Percentiles rank a stretch among this genome's conserved stretches.
phyloP scores from a whole-genome alignment of 2,329 filamentous ascomycete species.

The Sarocladium oryzae region DNA sequence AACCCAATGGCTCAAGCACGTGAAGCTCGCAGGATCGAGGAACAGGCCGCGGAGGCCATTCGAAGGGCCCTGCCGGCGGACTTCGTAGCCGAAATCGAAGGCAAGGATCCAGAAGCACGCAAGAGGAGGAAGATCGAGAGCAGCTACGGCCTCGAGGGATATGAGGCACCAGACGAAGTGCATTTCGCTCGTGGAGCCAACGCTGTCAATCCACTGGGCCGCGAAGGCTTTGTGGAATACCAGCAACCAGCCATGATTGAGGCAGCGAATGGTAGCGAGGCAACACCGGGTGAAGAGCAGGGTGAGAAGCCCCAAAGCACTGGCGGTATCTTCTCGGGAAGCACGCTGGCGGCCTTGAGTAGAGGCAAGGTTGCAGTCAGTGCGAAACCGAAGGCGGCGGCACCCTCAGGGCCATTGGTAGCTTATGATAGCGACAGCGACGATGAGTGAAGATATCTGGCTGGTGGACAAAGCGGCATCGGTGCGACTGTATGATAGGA shows the following conservation, averaged over 20 bases:
- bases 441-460: slow-evolving; percentile 36
- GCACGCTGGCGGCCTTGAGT: slow-evolving; percentile 74
- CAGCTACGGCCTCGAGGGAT: slow-evolving; percentile 80
- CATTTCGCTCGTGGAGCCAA: slow-evolving; percentile 80
- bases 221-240: slow-evolving; percentile 54
- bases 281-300: slow-evolving; percentile 30
- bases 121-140: slow-evolving; percentile 89
- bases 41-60: slow-evolving; percentile 93
- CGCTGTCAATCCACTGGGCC: slow-evolving; percentile 53
- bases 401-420: slow-evolving; percentile 65
- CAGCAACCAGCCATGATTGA: slow-evolving; percentile 54
- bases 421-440: slow-evolving; percentile 89
- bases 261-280: slow-evolving; percentile 21
- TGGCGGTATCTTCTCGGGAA: slow-evolving; percentile 71
- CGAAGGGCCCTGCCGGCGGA: slow-evolving; percentile 79
- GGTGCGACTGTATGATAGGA: slow-evolving; percentile 15
- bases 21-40: slow-evolving; percentile 82
- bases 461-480: no score
- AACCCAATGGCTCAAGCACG: slow-evolving; percentile 93
- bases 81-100: slow-evolving; percentile 91
- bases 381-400: slow-evolving; percentile 46
- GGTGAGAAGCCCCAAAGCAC: slow-evolving; percentile 29
- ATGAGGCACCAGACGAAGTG: slow-evolving; percentile 88
- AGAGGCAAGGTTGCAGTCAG: slow-evolving; percentile 47
- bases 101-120: slow-evolving; percentile 75